phyloP scores from a whole-genome alignment of 306 rosid genomes.

The Lupinus albus region DNA sequence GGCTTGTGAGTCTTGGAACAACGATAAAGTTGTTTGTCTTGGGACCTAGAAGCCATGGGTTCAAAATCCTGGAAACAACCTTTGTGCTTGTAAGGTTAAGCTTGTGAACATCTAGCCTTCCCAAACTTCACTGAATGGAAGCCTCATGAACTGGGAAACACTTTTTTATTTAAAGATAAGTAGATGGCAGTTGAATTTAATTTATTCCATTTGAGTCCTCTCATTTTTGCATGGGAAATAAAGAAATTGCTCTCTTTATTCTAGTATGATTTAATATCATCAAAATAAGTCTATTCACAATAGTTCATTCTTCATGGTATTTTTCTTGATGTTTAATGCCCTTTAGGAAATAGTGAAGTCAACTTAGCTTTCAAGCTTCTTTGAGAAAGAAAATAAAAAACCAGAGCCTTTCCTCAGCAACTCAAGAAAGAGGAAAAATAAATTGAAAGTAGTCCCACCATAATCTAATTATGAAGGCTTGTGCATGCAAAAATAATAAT shows the following conservation, averaged over 20 bases:
- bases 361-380: constrained; percentile 10
- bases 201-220: constrained; percentile 22
- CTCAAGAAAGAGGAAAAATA: constrained; percentile 18
- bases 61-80: no score
- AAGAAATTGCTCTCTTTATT: constrained; percentile 3
- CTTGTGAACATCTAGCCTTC: no score
- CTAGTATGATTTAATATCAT: not conserved
- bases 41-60: no score
- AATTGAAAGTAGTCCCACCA: constrained; percentile 23
- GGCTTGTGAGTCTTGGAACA: no score
- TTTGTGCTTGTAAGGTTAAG: no score
- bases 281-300: not conserved
- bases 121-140: no score
- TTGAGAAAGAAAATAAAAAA: constrained; percentile 15
- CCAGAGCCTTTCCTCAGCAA: constrained; percentile 6
- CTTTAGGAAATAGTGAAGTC: constrained; percentile 13
- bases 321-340: constrained; percentile 17
- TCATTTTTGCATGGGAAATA: constrained; percentile 9
- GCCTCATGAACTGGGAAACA: no score
- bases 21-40: no score
- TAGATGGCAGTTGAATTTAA: constrained; percentile 11
- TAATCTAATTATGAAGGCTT: constrained; percentile 23
- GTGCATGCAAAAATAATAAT: constrained; percentile 13
- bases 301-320: constrained; percentile 2
- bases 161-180: not conserved